Evolutionary conservation across 176 grass and related monocot genomes (phyloP).

Genomic region (Echinochloa phyllopogon): DNA sequence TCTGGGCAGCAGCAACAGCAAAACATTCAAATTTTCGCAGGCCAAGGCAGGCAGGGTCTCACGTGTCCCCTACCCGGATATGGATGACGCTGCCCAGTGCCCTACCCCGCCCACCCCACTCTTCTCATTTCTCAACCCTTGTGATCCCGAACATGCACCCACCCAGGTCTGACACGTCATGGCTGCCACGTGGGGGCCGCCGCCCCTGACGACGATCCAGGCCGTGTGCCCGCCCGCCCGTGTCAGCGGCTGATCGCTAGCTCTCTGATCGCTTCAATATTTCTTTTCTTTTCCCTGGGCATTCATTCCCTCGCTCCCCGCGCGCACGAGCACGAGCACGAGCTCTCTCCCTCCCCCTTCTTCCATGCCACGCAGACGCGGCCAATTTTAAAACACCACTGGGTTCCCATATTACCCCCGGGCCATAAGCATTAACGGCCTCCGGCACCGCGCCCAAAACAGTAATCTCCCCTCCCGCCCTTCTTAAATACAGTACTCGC

Average conservation of each 20-base stretch:
- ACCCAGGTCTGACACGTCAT: not conserved
- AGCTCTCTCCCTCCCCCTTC: too few relatives aligned
- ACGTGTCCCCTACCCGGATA: conserved; percentile 35
- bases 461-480: not conserved
- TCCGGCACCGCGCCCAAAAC: not conserved
- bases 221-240: not conserved
- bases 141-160: too few relatives aligned
- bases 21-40: conserved; percentile 35
- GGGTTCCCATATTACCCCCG: not conserved
- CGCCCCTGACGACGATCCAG: too few relatives aligned
- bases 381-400: not conserved
- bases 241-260: conserved; percentile 42
- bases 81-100: not conserved
- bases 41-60: not conserved
- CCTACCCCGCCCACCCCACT: too few relatives aligned
- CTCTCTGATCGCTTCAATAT: not conserved
- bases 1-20: not conserved
- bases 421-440: fast-evolving
- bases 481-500: conserved; percentile 41
- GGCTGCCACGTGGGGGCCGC: not conserved
- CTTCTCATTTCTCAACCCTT: not conserved
- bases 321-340: too few relatives aligned
- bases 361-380: too few relatives aligned
- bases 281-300: not conserved
- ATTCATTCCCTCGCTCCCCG: conserved; percentile 42